phyloP scores from a whole-genome alignment of 257 asterid species.

The Gentiana macrophylla region DNA sequence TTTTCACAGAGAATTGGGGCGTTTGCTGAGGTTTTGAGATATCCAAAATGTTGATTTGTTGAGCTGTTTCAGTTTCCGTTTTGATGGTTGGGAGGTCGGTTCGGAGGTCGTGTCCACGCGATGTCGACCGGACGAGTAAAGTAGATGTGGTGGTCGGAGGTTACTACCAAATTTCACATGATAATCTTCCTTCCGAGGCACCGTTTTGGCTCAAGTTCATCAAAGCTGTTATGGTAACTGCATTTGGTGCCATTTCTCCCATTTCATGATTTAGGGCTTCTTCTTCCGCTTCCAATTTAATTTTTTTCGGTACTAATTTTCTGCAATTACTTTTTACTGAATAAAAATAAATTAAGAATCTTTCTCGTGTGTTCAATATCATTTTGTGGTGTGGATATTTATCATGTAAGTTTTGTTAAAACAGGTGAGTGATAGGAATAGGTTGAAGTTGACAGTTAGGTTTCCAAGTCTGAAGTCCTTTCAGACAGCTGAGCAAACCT shows the following conservation, averaged over 20 bases:
- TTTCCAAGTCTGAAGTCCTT: conserved; percentile 13
- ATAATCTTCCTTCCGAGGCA: conserved; percentile 13
- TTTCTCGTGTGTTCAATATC: no score
- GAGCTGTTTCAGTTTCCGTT: conserved; percentile 1
- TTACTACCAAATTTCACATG: conserved; percentile 15
- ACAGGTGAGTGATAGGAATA: conserved; percentile 19
- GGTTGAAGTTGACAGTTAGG: conserved; percentile 12
- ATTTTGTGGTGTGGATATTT: no score
- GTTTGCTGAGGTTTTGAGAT: no score
- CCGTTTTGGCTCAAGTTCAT: conserved; percentile 18
- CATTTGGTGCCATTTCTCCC: no score
- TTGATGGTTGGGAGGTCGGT: conserved; percentile 13
- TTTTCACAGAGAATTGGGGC: no score
- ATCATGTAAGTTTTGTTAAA: no score
- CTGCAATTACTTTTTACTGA: no score
- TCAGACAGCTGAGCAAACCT: conserved; percentile 3
- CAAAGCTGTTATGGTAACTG: conserved; percentile 9
- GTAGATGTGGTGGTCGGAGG: conserved; percentile 12
- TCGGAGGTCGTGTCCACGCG: background rate
- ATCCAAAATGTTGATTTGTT: no score
- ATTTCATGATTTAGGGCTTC: no score
- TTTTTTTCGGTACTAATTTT: no score
- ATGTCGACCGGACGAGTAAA: conserved; percentile 4
- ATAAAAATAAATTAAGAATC: no score
- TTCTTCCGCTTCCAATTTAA: background rate